Evolutionary conservation across 2,329 filamentous ascomycete genomes (phyloP), one percentile per base, ranked within the genome.

Genomic region (Pseudopyrenochaeta lycopersici): DNA sequence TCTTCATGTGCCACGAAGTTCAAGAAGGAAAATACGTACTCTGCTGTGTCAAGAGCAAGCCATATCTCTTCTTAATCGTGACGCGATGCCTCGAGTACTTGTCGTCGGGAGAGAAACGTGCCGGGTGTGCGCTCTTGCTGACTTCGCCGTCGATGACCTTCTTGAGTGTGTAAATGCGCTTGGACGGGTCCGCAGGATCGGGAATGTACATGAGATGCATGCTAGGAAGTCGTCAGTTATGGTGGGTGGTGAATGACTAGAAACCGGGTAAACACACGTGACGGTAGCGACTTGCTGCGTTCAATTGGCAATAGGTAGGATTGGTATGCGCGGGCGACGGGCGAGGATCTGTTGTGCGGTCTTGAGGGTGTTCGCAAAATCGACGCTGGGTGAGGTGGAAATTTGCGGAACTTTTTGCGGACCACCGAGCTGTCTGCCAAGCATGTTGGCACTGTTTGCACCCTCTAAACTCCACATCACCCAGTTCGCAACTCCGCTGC

Each of bases 31-130:
- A 11, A 14, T 27, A 71, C 64, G 46, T 80, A 77, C 85, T 83
- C 76, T 88, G 89, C 84, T 96, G 91, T 48, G 90, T 95, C 76
- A 97, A 81, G 58, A 98, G 86, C 61, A 97, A 84, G 43, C 89
- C 89, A 75, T 96, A 98, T 73, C 95, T 86, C 82, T 91, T 92
- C 88, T 97, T 97, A 71, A 98, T 84, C 17, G 92, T 96, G 44
- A 98, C 92, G 68, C 95, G 88, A 81, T 98, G 94, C 75, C 86
- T 83, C 72, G 92, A 97, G 85, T 96, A 98, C 84, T 97, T 97
- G 84, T 99, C 95, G 80, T 99, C 95, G 61, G 95, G 95, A 41
- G 92, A 97, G 84, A 98, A 99, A 67, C 95, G 86, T 38, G 95
- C 95, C 41, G 95, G 94, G 81, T 98, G 94, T 51, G 95, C 95